phyloP scores from a whole-genome alignment of 2,329 filamentous ascomycete genomes.

The Chrysoporthe cubensis region DNA sequence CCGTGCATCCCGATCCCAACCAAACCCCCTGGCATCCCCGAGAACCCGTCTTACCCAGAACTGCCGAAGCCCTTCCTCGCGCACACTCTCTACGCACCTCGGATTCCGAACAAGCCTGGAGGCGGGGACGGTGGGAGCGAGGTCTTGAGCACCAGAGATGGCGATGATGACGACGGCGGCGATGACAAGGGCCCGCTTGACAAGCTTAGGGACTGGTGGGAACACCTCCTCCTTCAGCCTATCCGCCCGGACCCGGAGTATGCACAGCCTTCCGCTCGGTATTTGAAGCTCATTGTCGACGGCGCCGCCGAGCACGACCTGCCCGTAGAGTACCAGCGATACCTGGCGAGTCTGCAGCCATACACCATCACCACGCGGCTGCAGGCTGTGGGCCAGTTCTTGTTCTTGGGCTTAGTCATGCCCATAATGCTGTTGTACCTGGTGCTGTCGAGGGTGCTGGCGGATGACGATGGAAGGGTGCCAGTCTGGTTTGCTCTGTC shows the following conservation, averaged over 20 bases:
- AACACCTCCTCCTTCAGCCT: conserved; percentile 48
- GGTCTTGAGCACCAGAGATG: conserved; percentile 10
- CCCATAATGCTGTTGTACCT: conserved; percentile 60
- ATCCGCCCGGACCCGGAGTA: conserved; percentile 69
- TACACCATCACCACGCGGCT: conserved; percentile 70
- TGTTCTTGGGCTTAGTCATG: conserved; percentile 64
- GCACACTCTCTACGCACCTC: conserved; percentile 79
- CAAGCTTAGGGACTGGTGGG: conserved; percentile 47
- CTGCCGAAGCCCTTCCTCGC: conserved; percentile 72
- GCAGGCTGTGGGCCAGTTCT: conserved; percentile 67
- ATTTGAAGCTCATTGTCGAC: conserved; percentile 77
- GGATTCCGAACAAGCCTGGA: conserved; percentile 43
- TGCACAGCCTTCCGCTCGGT: conserved; percentile 82
- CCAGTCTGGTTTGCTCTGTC: conserved; percentile 68
- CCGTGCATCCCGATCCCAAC: conserved; percentile 72
- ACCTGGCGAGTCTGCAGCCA: conserved; percentile 69
- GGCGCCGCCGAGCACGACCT: conserved; percentile 82
- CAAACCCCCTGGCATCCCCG: conserved; percentile 63
- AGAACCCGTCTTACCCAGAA: conserved; percentile 58
- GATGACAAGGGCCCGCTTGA: conserved; percentile 29
- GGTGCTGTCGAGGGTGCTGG: conserved; percentile 54
- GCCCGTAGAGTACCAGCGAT: conserved; percentile 75
- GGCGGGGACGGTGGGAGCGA: conserved; percentile 27
- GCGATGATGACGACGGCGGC: conserved; percentile 9
- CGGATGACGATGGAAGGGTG: conserved; percentile 67